Evolutionary conservation across 2,329 filamentous ascomycete genomes (phyloP).

Genomic region (Fusarium decemcellulare): DNA sequence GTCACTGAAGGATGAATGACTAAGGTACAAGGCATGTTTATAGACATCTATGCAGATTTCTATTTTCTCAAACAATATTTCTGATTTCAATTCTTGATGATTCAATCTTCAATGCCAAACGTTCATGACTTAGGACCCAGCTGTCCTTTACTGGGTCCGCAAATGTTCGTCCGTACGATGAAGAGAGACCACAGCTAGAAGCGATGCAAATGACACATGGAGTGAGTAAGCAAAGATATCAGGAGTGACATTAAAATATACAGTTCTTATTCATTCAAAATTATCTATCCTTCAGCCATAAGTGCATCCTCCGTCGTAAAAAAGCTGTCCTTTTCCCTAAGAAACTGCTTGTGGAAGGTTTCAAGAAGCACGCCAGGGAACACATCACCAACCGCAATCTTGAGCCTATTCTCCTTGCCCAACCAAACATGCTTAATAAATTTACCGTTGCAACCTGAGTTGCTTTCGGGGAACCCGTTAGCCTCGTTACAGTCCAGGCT

Average conservation of each 20-base stretch:
- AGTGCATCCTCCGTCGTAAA: constrained; percentile 32
- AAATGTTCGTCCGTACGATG: too few species aligned
- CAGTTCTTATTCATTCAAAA: too few species aligned
- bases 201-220: too few species aligned
- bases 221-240: too few species aligned
- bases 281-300: background rate
- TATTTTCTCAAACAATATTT: background rate
- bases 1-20: constrained; percentile 2
- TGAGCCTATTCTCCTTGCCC: constrained; percentile 56
- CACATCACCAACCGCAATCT: constrained; percentile 55
- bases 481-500: constrained; percentile 59
- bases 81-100: too few species aligned
- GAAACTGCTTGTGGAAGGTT: constrained; percentile 54
- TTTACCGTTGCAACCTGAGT: constrained; percentile 55
- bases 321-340: constrained; percentile 52
- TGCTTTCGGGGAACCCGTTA: constrained; percentile 59
- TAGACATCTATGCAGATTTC: too few species aligned
- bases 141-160: too few species aligned
- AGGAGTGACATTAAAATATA: too few species aligned
- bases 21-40: too few species aligned
- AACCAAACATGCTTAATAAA: constrained; percentile 62
- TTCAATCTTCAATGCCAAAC: too few species aligned
- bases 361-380: constrained; percentile 54
- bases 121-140: too few species aligned
- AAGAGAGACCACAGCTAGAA: too few species aligned